phyloP scores from a whole-genome alignment of 768 basidiomycete species.

The Tulasnella sp. region DNA sequence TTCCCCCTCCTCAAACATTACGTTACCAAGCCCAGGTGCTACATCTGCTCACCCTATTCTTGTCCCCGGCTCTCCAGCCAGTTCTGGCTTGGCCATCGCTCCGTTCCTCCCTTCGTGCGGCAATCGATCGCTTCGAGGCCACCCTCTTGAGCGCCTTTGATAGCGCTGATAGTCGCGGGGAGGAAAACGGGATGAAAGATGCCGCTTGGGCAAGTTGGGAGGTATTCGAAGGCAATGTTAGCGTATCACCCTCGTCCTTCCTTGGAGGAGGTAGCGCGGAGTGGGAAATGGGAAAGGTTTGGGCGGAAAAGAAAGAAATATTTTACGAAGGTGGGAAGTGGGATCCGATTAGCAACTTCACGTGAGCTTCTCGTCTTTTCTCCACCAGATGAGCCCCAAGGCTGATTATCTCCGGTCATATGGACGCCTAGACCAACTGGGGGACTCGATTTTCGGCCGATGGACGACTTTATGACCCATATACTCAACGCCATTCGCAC shows the following conservation, averaged over 20 bases:
- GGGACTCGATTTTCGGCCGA: slow-evolving; percentile 73
- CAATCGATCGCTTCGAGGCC: slow-evolving; percentile 82
- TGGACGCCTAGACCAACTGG: slow-evolving; percentile 35
- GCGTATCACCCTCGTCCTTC: not conserved
- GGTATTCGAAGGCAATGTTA: slow-evolving; percentile 39
- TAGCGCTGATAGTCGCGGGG: slow-evolving; percentile 55
- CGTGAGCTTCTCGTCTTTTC: slow-evolving; percentile 33
- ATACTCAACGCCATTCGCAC: slow-evolving; percentile 52
- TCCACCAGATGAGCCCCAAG: not conserved
- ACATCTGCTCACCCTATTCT: slow-evolving; percentile 58
- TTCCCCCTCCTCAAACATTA: slow-evolving; percentile 33
- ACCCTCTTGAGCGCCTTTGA: slow-evolving; percentile 81
- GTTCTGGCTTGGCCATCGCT: slow-evolving; percentile 53
- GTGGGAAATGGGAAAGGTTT: slow-evolving; percentile 90
- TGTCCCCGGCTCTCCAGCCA: slow-evolving; percentile 60
- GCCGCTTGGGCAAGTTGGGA: slow-evolving; percentile 80
- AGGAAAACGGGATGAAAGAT: slow-evolving; percentile 68
- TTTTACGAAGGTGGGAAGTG: slow-evolving; percentile 78
- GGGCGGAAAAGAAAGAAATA: slow-evolving; percentile 90
- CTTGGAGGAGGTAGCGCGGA: slow-evolving; percentile 28
- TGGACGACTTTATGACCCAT: slow-evolving; percentile 79
- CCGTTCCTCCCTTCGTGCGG: slow-evolving; percentile 52
- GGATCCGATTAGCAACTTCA: slow-evolving; percentile 73
- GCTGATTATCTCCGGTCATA: not conserved
- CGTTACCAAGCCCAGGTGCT: slow-evolving; percentile 54